Base-by-base conservation (phyloP, 163 green algal genomes). In the Trebouxia gelatinosa region DNA sequence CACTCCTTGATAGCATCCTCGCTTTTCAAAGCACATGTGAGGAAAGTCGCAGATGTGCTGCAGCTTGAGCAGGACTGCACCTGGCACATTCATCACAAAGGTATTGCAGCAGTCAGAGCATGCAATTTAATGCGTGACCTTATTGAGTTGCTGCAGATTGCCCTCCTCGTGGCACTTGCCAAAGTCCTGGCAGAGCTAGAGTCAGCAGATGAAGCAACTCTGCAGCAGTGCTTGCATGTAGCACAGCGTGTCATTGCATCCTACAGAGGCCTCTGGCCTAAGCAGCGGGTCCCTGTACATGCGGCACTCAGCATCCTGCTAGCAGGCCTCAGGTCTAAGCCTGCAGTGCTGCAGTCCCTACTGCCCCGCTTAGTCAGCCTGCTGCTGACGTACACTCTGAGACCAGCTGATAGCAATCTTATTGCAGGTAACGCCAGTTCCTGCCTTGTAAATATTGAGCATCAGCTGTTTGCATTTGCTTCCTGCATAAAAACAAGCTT, bases 251-350 rank as follows among this genome's bases (percentile, higher is more conserved):
- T 68, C 17, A 50, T 39, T 0, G 28, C 40, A 9, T 21, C 28
- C 32, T 76, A 61, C 68, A 62, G 61, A 40, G 43, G 75, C 59
- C 37, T 81, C 28, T 81, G 77, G 77, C 54, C 77, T 17, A 67
- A 58, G 26, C 64, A 81, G 64, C 40, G 64, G 13, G 17, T 40
- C 17, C 32, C 31, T 39, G 77, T 77, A 19, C 77, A 81, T 68
- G 50, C 66, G 31, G 77, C 77, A 6, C 43, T 81, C 40, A 54
- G 37, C 26, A 35, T 32, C n/a, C 48, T 77, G 29, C 77, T 81
- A 48, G 37, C 19, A 19, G 66, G 43, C 6, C 26, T 77, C 3
- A 7, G 4, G 13, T 19, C 19, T 3, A 81, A 81, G 65, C 54
- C 51, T 21, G 29, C n/a, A 2, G 31, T 66, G 34, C 11, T 77